Evolutionary conservation across 1,284 basidiomycete genomes (phyloP).

Genomic region (Malassezia nana): DNA sequence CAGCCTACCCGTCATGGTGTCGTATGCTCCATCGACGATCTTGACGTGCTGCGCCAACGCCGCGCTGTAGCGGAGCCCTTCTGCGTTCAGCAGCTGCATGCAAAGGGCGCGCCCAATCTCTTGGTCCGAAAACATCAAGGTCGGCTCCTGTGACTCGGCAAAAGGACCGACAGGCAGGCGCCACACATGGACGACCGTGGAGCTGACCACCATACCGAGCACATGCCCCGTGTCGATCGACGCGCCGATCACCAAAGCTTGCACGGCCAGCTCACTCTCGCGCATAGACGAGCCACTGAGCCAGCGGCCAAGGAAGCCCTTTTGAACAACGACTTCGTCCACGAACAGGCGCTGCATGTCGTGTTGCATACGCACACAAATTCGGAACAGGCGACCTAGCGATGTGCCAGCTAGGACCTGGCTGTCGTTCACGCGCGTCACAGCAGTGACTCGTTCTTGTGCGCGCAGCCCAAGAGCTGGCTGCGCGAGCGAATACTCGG

Average conservation of each 20-base stretch:
- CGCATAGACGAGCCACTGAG: conserved; percentile 24
- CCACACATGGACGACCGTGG: conserved; percentile 39
- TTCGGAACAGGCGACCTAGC: conserved; percentile 8
- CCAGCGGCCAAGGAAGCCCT: conserved; percentile 35
- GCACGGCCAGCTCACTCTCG: conserved; percentile 26
- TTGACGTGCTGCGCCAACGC: conserved; percentile 22
- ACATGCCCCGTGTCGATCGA: conserved; percentile 9
- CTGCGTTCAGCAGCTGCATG: conserved; percentile 22
- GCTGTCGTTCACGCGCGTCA: conserved; percentile 13
- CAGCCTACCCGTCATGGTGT: not conserved
- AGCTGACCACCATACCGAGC: conserved; percentile 33
- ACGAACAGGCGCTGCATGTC: conserved; percentile 6
- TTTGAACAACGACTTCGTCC: conserved; percentile 24
- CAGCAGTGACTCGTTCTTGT: conserved; percentile 1
- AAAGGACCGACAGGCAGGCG: conserved; percentile 24
- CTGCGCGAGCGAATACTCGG: not conserved
- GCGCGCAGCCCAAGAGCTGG: conserved; percentile 4
- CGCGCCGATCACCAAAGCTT: not conserved
- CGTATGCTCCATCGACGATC: conserved; percentile 20
- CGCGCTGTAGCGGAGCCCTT: conserved; percentile 27
- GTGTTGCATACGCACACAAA: conserved; percentile 8
- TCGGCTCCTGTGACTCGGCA: conserved; percentile 38
- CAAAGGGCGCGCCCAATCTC: conserved; percentile 3
- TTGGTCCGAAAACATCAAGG: conserved; percentile 25
- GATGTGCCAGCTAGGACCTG: conserved; percentile 11